Percentiles rank a stretch among this genome's conserved stretches.
These are phyloP conservation scores for Pichia paraexigua DNA, from an alignment of 805 yeast species.

Conservation along the genomic window DNA sequence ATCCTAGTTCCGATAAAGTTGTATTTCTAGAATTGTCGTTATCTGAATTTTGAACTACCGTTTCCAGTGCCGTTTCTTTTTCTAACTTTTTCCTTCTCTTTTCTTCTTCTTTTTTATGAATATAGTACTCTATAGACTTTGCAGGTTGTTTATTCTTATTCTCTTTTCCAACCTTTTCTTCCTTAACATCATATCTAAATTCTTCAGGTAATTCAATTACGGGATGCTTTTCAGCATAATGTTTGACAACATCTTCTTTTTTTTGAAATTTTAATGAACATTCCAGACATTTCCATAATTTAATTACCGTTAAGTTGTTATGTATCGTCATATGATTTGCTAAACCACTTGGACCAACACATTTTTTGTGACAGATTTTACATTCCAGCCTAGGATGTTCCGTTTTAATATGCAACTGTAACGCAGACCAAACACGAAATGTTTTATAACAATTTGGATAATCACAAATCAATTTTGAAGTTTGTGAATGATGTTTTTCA, in stretches of 20 bases:
- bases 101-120: constrained; percentile 4
- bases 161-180: background rate
- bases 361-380: constrained; percentile 55
- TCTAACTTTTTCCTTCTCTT: background rate
- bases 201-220: constrained; percentile 12
- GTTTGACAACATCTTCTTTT: constrained; percentile 49
- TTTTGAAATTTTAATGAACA: constrained; percentile 46
- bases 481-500: constrained; percentile 49
- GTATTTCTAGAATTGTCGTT: background rate
- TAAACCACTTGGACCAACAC: constrained; percentile 66
- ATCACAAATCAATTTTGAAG: constrained; percentile 50
- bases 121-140: background rate
- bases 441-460: constrained; percentile 49
- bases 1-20: constrained; percentile 1
- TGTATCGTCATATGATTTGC: constrained; percentile 69
- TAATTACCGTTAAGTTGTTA: constrained; percentile 42
- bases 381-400: constrained; percentile 69
- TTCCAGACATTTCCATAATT: constrained; percentile 58
- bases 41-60: background rate
- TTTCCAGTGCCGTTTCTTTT: too few species aligned
- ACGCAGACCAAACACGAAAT: constrained; percentile 66
- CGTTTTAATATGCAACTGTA: constrained; percentile 61
- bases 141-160: background rate
- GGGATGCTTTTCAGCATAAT: constrained; percentile 42
- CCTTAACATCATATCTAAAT: constrained; percentile 6